These are phyloP conservation scores for Auricularia cornea DNA, from an alignment of 768 basidiomycete species.

Conservation along the genomic window DNA sequence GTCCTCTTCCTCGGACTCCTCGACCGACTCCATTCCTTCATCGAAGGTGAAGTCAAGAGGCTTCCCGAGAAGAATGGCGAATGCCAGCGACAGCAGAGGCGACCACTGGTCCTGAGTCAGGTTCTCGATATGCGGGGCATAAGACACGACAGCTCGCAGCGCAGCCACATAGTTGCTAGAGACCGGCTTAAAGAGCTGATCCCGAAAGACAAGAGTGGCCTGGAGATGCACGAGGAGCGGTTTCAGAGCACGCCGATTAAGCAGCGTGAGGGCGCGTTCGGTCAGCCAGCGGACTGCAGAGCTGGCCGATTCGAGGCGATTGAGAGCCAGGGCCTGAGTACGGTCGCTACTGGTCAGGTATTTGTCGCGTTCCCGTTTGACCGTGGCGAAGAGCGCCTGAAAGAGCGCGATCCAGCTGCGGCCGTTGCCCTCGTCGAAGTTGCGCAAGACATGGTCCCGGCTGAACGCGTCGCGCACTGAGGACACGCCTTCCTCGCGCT, in stretches of 20 bases:
- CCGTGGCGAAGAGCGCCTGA: constrained; percentile 60
- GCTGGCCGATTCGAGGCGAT: constrained; percentile 42
- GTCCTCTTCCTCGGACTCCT: constrained; percentile 17
- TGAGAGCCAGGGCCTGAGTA: constrained; percentile 42
- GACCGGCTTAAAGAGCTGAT: constrained; percentile 50
- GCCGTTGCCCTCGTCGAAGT: constrained; percentile 32
- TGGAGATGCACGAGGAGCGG: constrained; percentile 57
- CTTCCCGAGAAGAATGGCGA: constrained; percentile 71
- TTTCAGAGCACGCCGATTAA: constrained; percentile 48
- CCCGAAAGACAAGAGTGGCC: constrained; percentile 46
- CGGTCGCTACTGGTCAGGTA: constrained; percentile 33
- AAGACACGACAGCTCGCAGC: constrained; percentile 53
- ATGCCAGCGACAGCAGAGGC: constrained; percentile 55
- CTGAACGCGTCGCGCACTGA: constrained; percentile 45
- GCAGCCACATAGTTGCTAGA: constrained; percentile 79
- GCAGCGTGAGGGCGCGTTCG: constrained; percentile 47
- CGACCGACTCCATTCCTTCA: constrained; percentile 17
- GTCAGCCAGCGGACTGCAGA: constrained; percentile 60
- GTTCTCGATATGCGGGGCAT: constrained; percentile 71
- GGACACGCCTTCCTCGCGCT: constrained; percentile 55
- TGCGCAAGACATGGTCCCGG: constrained; percentile 36
- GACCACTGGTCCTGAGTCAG: constrained; percentile 60
- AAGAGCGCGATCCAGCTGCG: constrained; percentile 58
- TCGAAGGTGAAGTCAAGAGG: constrained; percentile 23
- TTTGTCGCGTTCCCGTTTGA: constrained; percentile 53